These are phyloP conservation scores for Boletus rubroflammeus DNA, from an alignment of 768 basidiomycete species.

Conservation along the genomic window DNA sequence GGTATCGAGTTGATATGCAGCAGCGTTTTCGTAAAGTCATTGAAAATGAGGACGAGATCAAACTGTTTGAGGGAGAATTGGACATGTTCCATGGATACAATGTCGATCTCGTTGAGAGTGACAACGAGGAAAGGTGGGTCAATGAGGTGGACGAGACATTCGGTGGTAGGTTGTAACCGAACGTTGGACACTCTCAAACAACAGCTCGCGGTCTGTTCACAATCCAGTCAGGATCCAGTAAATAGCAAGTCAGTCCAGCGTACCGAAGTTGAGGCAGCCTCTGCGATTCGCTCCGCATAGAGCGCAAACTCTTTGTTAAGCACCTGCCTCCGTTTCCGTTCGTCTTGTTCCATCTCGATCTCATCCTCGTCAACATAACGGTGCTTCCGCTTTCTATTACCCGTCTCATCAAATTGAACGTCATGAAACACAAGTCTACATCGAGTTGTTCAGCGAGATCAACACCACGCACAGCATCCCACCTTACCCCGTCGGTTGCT, in stretches of 20 bases:
- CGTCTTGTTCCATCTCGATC: constrained; percentile 97
- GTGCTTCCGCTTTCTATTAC: constrained; percentile 96
- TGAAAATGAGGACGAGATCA: constrained; percentile 94
- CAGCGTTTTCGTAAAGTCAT: constrained; percentile 89
- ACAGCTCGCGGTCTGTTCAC: constrained; percentile 74
- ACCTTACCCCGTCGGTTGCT: constrained; percentile 52
- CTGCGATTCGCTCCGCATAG: constrained; percentile 89
- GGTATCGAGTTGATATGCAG: constrained; percentile 97
- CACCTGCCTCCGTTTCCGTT: constrained; percentile 81
- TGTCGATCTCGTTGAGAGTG: constrained; percentile 90
- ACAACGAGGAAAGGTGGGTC: constrained; percentile 86
- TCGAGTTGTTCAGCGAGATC: neutral
- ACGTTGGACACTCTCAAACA: constrained; percentile 93
- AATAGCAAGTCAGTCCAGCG: constrained; percentile 23
- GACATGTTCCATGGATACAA: constrained; percentile 94
- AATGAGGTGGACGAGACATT: constrained; percentile 85
- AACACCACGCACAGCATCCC: neutral
- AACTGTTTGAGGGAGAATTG: constrained; percentile 96
- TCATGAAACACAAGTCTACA: constrained; percentile 82
- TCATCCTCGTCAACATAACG: constrained; percentile 98
- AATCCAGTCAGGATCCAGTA: neutral
- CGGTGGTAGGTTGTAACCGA: constrained; percentile 92
- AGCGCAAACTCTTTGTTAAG: constrained; percentile 93
- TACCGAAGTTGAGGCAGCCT: constrained; percentile 75
- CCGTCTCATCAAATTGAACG: constrained; percentile 97